A percentile compares a stretch with the other conserved stretches of the same genome.
Evolutionary conservation across 2,329 filamentous ascomycete genomes (phyloP).

Genomic region (Trichoderma hamatum): DNA sequence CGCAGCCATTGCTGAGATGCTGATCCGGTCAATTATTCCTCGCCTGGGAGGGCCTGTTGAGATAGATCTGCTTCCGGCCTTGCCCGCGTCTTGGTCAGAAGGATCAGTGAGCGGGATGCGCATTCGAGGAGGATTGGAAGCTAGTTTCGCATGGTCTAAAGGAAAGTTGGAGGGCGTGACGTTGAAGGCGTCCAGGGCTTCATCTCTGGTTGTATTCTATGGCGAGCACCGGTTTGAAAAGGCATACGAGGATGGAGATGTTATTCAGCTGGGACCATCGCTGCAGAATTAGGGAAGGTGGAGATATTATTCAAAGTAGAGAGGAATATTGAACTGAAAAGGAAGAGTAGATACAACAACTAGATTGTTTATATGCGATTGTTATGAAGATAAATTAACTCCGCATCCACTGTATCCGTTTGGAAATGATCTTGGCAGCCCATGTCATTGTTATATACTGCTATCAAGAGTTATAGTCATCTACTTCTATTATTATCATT

Average conservation of each 20-base stretch:
- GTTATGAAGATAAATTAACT: no score
- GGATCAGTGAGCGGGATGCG: slow-evolving; percentile 17
- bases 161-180: slow-evolving; percentile 11
- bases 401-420: no score
- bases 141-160: slow-evolving; percentile 14
- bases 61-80: slow-evolving; percentile 22
- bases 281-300: not conserved
- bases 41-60: slow-evolving; percentile 12
- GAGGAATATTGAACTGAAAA: not conserved
- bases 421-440: no score
- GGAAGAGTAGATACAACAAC: not conserved
- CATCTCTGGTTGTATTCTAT: slow-evolving; percentile 17
- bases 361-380: no score
- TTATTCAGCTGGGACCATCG: slow-evolving; percentile 19
- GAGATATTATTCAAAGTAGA: no score
- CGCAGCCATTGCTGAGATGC: slow-evolving; percentile 25
- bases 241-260: slow-evolving; percentile 7
- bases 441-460: no score
- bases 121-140: slow-evolving; percentile 11
- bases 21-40: slow-evolving; percentile 24
- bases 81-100: slow-evolving; percentile 23
- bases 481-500: not conserved
- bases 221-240: slow-evolving; percentile 6
- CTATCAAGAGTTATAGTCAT: no score
- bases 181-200: slow-evolving; percentile 5